These are phyloP conservation scores for Linum tenue DNA, from an alignment of 345 rosid genomes.

Conservation along the genomic window DNA sequence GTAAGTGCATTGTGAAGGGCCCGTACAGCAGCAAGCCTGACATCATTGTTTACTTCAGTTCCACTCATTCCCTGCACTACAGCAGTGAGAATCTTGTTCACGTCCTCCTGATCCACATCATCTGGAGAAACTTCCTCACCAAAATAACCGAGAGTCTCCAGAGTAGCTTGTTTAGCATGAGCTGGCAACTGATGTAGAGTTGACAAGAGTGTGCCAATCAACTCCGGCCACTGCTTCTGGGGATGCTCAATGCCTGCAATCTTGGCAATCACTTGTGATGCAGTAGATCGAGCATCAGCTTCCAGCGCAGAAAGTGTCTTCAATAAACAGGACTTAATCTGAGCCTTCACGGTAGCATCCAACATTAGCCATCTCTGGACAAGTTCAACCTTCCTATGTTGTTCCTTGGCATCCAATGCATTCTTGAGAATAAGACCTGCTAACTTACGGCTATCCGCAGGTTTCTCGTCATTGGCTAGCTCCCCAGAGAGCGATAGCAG, in stretches of 20 bases:
- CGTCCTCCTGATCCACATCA: constrained; percentile 85
- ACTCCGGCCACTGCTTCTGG: constrained; percentile 85
- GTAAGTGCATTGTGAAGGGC: constrained; percentile 78
- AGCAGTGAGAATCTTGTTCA: constrained; percentile 83
- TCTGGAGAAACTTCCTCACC: constrained; percentile 87
- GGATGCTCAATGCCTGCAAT: constrained; percentile 89
- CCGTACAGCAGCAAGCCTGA: constrained; percentile 77
- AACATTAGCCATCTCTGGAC: constrained; percentile 69
- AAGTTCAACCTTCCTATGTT: constrained; percentile 49
- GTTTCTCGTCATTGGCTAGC: constrained; percentile 71
- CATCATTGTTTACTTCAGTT: constrained; percentile 59
- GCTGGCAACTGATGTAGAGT: constrained; percentile 68
- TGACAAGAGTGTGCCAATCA: constrained; percentile 53
- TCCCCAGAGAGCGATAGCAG: constrained; percentile 69
- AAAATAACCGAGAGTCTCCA: constrained; percentile 83
- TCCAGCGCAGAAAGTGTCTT: constrained; percentile 65
- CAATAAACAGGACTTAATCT: constrained; percentile 62
- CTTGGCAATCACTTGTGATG: constrained; percentile 89
- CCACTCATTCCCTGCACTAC: constrained; percentile 96
- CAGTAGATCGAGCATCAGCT: constrained; percentile 72
- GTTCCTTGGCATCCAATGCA: constrained; percentile 81
- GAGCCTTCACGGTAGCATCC: constrained; percentile 54
- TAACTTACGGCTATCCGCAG: constrained; percentile 68
- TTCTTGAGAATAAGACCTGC: constrained; percentile 94
- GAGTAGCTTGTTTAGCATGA: constrained; percentile 71